A percentile compares a stretch with the other conserved stretches of the same genome.
phyloP scores from a whole-genome alignment of 2,329 filamentous ascomycete species.

The Fusarium continuum region DNA sequence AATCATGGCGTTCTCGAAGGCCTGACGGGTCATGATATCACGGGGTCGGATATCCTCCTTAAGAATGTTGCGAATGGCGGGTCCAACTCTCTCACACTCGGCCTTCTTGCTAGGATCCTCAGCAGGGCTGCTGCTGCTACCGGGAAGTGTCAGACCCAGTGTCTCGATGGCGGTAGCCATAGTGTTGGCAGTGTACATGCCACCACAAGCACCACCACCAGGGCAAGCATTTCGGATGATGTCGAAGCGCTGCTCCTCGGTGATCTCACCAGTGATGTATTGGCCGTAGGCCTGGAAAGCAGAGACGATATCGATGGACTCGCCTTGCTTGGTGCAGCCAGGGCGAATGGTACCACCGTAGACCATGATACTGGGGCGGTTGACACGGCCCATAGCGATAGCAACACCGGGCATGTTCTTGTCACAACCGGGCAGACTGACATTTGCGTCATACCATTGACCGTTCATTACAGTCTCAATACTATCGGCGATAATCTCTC shows the following conservation, averaged over 20 bases:
- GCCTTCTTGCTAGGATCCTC: conserved; percentile 75
- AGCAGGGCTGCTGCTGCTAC: conserved; percentile 81
- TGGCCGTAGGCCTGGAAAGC: conserved; percentile 98
- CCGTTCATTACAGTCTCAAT: conserved; percentile 99
- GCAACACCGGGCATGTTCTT: conserved; percentile 98
- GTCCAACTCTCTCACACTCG: conserved; percentile 77
- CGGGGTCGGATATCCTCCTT: conserved; percentile 79
- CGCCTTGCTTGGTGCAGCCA: conserved; percentile 80
- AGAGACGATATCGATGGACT: conserved; percentile 90
- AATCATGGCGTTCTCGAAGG: conserved; percentile 87
- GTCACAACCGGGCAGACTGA: conserved; percentile 96
- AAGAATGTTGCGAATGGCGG: conserved; percentile 77
- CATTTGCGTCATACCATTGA: conserved; percentile 98
- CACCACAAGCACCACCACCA: conserved; percentile 74
- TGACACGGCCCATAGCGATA: conserved; percentile 94
- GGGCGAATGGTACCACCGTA: conserved; percentile 96
- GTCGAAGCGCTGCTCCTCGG: conserved; percentile 90
- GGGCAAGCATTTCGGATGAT: conserved; percentile 90
- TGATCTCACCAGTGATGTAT: conserved; percentile 90
- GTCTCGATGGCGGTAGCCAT: conserved; percentile 93
- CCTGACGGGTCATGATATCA: conserved; percentile 81
- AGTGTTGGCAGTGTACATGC: conserved; percentile 95
- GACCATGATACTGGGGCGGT: conserved; percentile 95
- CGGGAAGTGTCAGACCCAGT: conserved; percentile 87
- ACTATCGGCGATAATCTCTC: conserved; percentile 96